Conservation (phyloP, 768 basidiomycete species). For the Jaapia argillacea region DNA sequence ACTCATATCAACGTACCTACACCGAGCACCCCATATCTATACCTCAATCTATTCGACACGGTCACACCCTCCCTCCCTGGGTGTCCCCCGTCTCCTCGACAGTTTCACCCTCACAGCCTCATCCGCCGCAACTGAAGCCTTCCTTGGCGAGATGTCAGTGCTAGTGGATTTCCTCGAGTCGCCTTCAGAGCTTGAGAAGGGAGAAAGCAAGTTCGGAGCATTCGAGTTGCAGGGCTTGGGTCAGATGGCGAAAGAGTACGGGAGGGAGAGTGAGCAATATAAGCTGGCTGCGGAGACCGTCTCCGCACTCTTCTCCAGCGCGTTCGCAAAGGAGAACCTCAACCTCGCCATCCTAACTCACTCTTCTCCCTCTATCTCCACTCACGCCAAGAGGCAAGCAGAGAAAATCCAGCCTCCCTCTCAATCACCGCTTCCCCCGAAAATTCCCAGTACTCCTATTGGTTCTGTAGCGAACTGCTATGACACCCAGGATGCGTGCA, state of each 20-base stretch:
- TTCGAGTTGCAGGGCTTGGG: constrained; percentile 45
- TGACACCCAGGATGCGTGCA: constrained; percentile 40
- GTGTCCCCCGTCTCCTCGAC: constrained; percentile 26
- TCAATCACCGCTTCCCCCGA: constrained; percentile 35
- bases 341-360: constrained; percentile 47
- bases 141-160: constrained; percentile 32
- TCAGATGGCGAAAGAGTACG: constrained; percentile 35
- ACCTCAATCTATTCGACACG: constrained; percentile 38
- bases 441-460: constrained; percentile 37
- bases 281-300: constrained; percentile 30
- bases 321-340: constrained; percentile 28
- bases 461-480: constrained; percentile 57
- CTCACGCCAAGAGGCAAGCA: constrained; percentile 26
- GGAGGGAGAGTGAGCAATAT: constrained; percentile 47
- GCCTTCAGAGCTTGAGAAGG: constrained; percentile 24
- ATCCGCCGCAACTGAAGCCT: constrained; percentile 26
- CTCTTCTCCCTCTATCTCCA: constrained; percentile 15
- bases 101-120: constrained; percentile 31
- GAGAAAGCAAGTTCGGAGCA: constrained; percentile 40
- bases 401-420: constrained; percentile 17
- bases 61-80: constrained; percentile 19
- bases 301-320: constrained; percentile 36
- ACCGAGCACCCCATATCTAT: constrained; percentile 49
- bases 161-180: constrained; percentile 44
- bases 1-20: constrained; percentile 46